Evolutionary conservation across 2,329 filamentous ascomycete species (phyloP).

Genomic region (Hypoxylon sp.): DNA sequence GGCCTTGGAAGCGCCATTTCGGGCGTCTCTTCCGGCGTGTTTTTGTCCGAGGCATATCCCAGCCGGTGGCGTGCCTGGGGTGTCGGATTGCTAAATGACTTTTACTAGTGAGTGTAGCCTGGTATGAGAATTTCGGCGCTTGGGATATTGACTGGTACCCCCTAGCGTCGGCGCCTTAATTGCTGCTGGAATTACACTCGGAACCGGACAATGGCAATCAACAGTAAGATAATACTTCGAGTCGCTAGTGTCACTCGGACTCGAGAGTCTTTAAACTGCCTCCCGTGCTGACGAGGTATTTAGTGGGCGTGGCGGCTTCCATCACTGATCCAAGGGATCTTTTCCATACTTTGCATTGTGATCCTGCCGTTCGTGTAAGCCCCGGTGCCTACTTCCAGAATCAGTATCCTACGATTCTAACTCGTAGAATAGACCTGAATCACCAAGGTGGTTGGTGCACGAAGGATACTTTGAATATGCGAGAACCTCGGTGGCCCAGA

Average conservation of each 20-base stretch:
- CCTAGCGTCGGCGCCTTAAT: conserved; percentile 57
- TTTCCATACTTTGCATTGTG: conserved; percentile 57
- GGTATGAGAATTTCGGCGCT: not conserved
- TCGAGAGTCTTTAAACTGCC: not conserved
- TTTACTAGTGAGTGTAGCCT: conserved; percentile 50
- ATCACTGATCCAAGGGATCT: conserved; percentile 60
- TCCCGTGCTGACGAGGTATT: conserved; percentile 4
- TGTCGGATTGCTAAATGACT: conserved; percentile 51
- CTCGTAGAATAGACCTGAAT: conserved; percentile 55
- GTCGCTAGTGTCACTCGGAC: not conserved
- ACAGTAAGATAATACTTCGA: conserved; percentile 49
- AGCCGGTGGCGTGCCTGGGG: conserved; percentile 58
- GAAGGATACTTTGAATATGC: conserved; percentile 60
- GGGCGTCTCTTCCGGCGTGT: conserved; percentile 62
- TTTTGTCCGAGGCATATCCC: conserved; percentile 66
- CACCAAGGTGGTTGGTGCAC: conserved; percentile 61
- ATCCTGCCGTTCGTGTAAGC: conserved; percentile 60
- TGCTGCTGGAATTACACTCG: conserved; percentile 62
- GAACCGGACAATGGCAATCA: conserved; percentile 59
- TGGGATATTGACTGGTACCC: not conserved
- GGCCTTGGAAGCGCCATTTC: conserved; percentile 63
- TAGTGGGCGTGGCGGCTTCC: conserved; percentile 63
- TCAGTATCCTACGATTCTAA: not conserved
- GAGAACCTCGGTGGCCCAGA: conserved; percentile 57
- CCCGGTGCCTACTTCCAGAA: not conserved